A percentile compares a stretch with the other conserved stretches of the same genome.
Conservation (phyloP, 768 basidiomycete genomes). For the Russula compacta region DNA sequence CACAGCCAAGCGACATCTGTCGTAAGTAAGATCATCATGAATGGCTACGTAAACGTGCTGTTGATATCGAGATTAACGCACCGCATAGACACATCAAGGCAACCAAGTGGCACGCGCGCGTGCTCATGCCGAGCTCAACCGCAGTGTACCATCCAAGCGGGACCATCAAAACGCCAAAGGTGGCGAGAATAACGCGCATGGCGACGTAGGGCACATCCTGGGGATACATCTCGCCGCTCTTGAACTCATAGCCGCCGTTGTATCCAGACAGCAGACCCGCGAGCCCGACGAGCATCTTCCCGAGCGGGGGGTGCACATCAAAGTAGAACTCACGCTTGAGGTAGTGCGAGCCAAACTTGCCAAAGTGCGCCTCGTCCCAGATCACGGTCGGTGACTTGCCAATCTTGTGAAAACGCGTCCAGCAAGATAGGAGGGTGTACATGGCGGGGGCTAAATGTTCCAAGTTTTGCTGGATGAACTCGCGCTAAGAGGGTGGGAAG, state of each 20-base stretch:
- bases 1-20: constrained; percentile 95
- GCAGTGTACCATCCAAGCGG: constrained; percentile 97
- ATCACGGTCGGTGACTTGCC: constrained; percentile 80
- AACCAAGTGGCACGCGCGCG: constrained; percentile 83
- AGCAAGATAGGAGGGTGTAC: constrained; percentile 91
- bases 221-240: constrained; percentile 82
- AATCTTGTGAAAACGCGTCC: constrained; percentile 91
- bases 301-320: constrained; percentile 96
- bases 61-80: constrained; percentile 28
- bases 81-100: constrained; percentile 91
- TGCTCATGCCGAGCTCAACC: constrained; percentile 86
- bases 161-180: constrained; percentile 91
- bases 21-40: neutral
- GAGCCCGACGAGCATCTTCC: constrained; percentile 97
- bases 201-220: constrained; percentile 81
- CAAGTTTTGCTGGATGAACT: constrained; percentile 71
- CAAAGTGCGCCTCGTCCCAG: constrained; percentile 99
- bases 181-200: constrained; percentile 92
- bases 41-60: neutral
- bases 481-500: constrained; percentile 36
- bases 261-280: constrained; percentile 89
- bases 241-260: constrained; percentile 87
- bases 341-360: constrained; percentile 97
- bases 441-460: constrained; percentile 70
- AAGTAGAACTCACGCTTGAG: constrained; percentile 99